Evolutionary conservation across 2,329 filamentous ascomycete species (phyloP).

Genomic region (Didymella lethalis): DNA sequence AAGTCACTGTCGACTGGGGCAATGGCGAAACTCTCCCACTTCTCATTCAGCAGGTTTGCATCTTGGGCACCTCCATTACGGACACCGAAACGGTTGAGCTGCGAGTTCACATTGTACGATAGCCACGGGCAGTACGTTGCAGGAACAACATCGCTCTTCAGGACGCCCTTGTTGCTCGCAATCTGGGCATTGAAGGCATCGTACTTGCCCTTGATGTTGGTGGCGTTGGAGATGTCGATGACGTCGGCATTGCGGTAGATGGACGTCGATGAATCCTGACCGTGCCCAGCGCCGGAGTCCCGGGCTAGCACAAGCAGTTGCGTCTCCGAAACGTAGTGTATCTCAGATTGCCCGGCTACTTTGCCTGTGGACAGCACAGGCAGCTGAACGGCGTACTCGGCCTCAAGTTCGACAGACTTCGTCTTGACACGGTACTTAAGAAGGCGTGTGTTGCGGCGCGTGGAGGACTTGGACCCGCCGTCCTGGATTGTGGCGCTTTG

Average conservation of each 20-base stretch:
- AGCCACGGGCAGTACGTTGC: slow-evolving; percentile 72
- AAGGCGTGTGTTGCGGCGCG: slow-evolving; percentile 66
- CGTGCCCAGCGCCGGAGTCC: slow-evolving; percentile 68
- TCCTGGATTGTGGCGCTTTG: slow-evolving; percentile 66
- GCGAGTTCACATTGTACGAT: slow-evolving; percentile 71
- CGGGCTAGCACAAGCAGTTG: slow-evolving; percentile 74
- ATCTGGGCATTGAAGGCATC: slow-evolving; percentile 55
- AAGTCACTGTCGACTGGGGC: slow-evolving; percentile 61
- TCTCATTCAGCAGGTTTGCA: slow-evolving; percentile 71
- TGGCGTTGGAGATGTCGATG: slow-evolving; percentile 69
- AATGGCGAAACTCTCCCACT: slow-evolving; percentile 75
- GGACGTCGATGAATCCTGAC: slow-evolving; percentile 60
- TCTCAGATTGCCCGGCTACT: slow-evolving; percentile 72
- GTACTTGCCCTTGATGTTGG: slow-evolving; percentile 63
- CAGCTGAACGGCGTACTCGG: slow-evolving; percentile 72
- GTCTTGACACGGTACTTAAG: slow-evolving; percentile 69
- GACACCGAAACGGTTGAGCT: slow-evolving; percentile 71
- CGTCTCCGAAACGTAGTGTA: slow-evolving; percentile 68
- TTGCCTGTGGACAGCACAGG: slow-evolving; percentile 64
- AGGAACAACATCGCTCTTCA: slow-evolving; percentile 63
- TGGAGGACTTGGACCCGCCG: slow-evolving; percentile 63
- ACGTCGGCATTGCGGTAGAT: slow-evolving; percentile 74
- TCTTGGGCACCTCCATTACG: slow-evolving; percentile 73
- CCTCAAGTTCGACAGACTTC: slow-evolving; percentile 57
- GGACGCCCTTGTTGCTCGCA: slow-evolving; percentile 59